A percentile compares a stretch with the other conserved stretches of the same genome.
Conservation (phyloP, 108 stramenopile genomes). For the Fragilariopsis cylindrus region DNA sequence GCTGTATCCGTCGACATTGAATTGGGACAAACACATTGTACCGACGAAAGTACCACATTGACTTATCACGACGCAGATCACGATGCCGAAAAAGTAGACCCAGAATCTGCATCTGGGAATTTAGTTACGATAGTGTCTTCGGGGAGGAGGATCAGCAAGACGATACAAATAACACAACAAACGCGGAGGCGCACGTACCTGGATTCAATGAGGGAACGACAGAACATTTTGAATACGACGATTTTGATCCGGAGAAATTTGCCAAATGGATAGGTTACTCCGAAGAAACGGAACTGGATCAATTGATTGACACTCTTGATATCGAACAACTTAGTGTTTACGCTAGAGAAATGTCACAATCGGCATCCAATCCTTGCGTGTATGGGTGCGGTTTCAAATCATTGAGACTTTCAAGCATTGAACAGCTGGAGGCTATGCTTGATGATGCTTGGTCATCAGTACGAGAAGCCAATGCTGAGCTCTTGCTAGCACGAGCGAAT, state of each 20-base stretch:
- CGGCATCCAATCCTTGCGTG: conserved; percentile 55
- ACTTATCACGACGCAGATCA: too few relatives aligned
- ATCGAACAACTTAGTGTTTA: conserved; percentile 82
- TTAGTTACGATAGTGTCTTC: too few relatives aligned
- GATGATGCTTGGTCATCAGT: conserved; percentile 50
- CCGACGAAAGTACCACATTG: neutral
- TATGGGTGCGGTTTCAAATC: conserved; percentile 63
- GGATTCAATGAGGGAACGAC: neutral
- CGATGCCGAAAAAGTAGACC: too few relatives aligned
- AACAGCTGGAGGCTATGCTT: conserved; percentile 58
- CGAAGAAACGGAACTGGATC: conserved; percentile 27
- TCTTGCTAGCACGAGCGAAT: conserved; percentile 35
- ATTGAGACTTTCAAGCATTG: conserved; percentile 46
- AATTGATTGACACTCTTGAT: conserved; percentile 42
- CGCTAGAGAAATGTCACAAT: conserved; percentile 54
- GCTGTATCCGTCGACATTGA: neutral
- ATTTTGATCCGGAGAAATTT: conserved; percentile 18
- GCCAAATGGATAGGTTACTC: conserved; percentile 25
- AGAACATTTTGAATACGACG: conserved; percentile 20
- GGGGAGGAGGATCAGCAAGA: too few relatives aligned
- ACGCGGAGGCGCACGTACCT: too few relatives aligned
- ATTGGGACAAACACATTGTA: neutral
- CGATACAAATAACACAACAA: too few relatives aligned
- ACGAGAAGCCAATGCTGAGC: conserved; percentile 57
- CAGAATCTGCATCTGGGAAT: too few relatives aligned